Evolutionary conservation across 257 asterid genomes (phyloP).

Genomic region (Solanum raphanifolium): DNA sequence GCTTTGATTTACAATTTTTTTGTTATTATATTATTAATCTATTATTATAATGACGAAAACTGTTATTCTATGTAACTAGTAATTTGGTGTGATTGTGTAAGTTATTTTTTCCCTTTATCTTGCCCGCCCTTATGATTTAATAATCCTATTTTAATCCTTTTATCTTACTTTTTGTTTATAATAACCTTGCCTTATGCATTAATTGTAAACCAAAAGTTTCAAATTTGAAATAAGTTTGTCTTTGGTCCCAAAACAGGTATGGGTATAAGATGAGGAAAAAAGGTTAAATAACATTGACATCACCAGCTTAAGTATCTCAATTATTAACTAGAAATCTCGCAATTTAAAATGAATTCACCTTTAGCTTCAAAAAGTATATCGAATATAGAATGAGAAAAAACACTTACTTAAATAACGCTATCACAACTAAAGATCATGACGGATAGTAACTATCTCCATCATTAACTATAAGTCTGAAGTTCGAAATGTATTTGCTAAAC

Average conservation of each 20-base stretch:
- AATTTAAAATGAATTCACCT: background rate
- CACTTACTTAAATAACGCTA: background rate
- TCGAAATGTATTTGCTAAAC: background rate
- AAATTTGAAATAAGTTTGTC: background rate
- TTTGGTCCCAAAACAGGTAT: background rate
- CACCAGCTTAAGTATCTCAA: background rate
- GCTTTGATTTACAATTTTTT: background rate
- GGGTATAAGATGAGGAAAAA: background rate
- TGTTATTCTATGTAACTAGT: background rate
- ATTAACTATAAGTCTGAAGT: background rate
- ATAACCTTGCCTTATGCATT: background rate
- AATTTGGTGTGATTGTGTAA: background rate
- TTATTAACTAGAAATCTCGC: background rate
- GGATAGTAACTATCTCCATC: background rate
- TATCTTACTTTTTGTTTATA: background rate
- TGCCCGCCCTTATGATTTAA: background rate
- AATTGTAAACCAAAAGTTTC: background rate
- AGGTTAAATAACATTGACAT: background rate
- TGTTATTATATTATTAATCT: background rate
- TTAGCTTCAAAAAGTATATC: fast-evolving
- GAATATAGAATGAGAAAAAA: background rate
- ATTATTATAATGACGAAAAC: background rate
- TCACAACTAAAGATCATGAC: background rate
- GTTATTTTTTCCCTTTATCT: background rate
- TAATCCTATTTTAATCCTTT: background rate